Percentiles rank a stretch among this genome's conserved stretches.
phyloP scores from a whole-genome alignment of 805 yeast genomes.

The Candida khao-thaluensis region DNA sequence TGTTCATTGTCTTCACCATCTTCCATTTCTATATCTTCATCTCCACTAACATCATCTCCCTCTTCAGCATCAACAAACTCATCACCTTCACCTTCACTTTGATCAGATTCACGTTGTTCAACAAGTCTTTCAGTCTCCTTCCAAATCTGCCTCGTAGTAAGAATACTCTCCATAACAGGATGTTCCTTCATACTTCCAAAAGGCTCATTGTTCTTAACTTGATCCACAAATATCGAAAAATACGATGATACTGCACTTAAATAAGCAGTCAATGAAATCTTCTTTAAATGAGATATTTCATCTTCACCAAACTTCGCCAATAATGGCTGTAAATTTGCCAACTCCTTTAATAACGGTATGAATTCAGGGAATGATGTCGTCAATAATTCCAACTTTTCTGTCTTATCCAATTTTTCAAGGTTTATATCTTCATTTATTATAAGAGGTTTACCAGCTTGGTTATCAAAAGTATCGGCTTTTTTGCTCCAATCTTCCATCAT shows the following conservation, averaged over 20 bases:
- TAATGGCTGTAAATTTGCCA: conserved; percentile 26
- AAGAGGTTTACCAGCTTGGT: conserved; percentile 18
- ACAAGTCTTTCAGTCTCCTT: conserved; percentile 59
- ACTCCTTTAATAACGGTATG: conserved; percentile 69
- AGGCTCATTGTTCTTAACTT: conserved; percentile 51
- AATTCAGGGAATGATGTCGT: conserved; percentile 78
- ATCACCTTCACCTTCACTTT: conserved; percentile 19
- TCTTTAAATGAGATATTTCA: conserved; percentile 50
- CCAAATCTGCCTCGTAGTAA: conserved; percentile 85
- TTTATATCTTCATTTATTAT: conserved; percentile 37
- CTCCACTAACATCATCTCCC: conserved; percentile 28
- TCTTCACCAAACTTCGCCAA: conserved; percentile 19
- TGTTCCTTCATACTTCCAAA: conserved; percentile 72
- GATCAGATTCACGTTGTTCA: conserved; percentile 14
- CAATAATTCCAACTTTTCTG: conserved; percentile 54
- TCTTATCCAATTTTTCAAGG: conserved; percentile 42
- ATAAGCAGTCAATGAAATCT: conserved; percentile 73
- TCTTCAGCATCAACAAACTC: conserved; percentile 14
- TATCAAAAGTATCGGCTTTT: conserved; percentile 48
- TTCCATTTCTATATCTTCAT: conserved; percentile 16
- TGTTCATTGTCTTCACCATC: conserved; percentile 17
- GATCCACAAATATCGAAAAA: conserved; percentile 68
- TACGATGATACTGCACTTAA: conserved; percentile 76
- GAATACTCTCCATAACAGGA: conserved; percentile 83
- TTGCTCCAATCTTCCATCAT: conserved; percentile 77